These are phyloP conservation scores for Cicer arietinum DNA, from an alignment of 306 rosid species.

Conservation along the genomic window DNA sequence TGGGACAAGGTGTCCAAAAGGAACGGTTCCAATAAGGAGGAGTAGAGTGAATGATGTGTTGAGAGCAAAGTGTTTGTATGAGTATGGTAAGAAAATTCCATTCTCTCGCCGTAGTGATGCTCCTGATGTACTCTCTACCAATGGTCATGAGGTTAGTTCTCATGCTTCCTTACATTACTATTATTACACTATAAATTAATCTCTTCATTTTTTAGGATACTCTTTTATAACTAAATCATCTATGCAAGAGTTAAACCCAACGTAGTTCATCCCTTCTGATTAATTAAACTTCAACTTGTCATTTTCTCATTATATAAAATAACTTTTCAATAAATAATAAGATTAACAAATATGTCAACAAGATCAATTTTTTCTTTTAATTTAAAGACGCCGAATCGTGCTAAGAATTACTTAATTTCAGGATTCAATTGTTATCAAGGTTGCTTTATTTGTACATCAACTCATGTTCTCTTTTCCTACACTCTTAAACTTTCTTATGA, in stretches of 20 bases:
- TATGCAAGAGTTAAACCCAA: background rate
- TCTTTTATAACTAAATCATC: background rate
- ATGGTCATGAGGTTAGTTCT: constrained; percentile 80
- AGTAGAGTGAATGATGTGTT: constrained; percentile 62
- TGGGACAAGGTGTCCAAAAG: constrained; percentile 79
- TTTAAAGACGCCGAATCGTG: constrained; percentile 9
- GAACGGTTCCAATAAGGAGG: constrained; percentile 77
- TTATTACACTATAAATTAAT: too few species aligned
- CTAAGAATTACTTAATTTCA: constrained; percentile 19
- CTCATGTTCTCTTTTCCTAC: constrained; percentile 10
- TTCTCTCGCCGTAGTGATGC: constrained; percentile 47
- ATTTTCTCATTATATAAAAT: background rate
- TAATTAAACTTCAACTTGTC: constrained; percentile 12
- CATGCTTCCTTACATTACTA: background rate
- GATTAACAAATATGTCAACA: background rate
- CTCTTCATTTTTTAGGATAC: too few species aligned
- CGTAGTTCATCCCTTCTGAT: background rate
- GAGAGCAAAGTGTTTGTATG: constrained; percentile 77
- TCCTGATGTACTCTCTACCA: constrained; percentile 67
- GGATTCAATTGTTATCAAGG: background rate
- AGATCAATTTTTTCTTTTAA: background rate
- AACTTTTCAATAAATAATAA: background rate
- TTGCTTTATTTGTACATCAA: constrained; percentile 34
- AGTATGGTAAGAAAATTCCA: constrained; percentile 70
- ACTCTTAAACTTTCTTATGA: constrained; percentile 14